Conservation (phyloP, 176 grass and related monocot species). For the Hsuehochloa calcarea region DNA sequence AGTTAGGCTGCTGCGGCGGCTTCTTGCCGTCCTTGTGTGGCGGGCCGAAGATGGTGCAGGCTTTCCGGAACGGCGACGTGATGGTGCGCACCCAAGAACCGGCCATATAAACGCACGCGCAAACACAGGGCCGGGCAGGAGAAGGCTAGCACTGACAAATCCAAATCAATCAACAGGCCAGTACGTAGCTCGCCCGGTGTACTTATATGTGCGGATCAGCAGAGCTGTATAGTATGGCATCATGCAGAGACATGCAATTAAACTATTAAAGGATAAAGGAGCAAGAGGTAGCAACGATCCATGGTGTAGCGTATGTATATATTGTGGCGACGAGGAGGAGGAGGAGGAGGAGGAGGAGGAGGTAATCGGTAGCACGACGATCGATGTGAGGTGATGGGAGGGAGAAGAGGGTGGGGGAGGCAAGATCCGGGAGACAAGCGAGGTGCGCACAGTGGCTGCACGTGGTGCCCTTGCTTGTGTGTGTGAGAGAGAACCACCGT, state of each 20-base stretch:
- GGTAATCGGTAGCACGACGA: slow-evolving; percentile 6
- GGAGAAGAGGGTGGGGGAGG: background rate
- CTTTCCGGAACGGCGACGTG: slow-evolving; percentile 70
- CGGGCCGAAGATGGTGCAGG: slow-evolving; percentile 48
- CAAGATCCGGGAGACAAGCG: slow-evolving; percentile 66
- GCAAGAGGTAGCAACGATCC: background rate
- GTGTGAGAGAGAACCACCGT: background rate
- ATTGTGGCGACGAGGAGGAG: background rate
- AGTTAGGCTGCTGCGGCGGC: slow-evolving; percentile 2
- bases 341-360: background rate
- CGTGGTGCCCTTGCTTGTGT: background rate
- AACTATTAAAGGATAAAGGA: background rate
- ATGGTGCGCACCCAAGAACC: slow-evolving; percentile 69
- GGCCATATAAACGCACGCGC: slow-evolving; percentile 27
- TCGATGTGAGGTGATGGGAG: slow-evolving; percentile 9
- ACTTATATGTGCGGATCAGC: background rate
- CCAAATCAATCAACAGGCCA: background rate
- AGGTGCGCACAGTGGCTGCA: slow-evolving; percentile 36
- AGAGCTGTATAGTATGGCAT: background rate
- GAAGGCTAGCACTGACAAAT: background rate
- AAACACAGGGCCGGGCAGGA: background rate
- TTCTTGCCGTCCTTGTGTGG: slow-evolving; percentile 46
- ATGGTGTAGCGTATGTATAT: slow-evolving; percentile 27
- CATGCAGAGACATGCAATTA: background rate
- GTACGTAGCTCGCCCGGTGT: background rate